These are phyloP conservation scores for Heracleum sosnowskyi DNA, from an alignment of 129 eudicot species.

Conservation along the genomic window DNA sequence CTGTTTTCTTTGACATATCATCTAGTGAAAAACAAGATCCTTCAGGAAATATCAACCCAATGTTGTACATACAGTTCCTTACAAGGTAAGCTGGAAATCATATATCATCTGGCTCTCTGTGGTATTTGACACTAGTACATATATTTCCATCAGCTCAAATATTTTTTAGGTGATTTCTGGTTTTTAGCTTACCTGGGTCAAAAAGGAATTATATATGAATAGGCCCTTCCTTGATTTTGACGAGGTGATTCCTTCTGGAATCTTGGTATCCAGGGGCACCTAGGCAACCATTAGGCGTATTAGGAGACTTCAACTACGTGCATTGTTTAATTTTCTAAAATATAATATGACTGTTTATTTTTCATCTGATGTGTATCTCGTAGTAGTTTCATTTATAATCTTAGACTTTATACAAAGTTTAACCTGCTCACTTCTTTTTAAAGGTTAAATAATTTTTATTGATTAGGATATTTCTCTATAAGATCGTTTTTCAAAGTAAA, in stretches of 20 bases:
- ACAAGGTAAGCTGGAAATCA: slow-evolving; percentile 41
- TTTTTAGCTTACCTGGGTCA: background rate
- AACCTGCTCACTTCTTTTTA: background rate
- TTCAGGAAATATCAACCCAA: slow-evolving; percentile 59
- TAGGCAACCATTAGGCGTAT: background rate
- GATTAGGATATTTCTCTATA: background rate
- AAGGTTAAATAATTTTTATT: too few relatives aligned
- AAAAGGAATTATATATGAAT: background rate
- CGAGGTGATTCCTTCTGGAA: background rate
- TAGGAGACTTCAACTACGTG: background rate
- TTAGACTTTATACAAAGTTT: too few relatives aligned
- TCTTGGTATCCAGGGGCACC: background rate
- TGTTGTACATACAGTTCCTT: slow-evolving; percentile 65
- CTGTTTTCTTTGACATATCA: slow-evolving; percentile 85
- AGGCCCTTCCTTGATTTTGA: too few relatives aligned
- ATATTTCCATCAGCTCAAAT: background rate
- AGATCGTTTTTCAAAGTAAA: too few relatives aligned
- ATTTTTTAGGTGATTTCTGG: background rate
- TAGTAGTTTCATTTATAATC: background rate
- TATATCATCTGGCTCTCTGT: background rate
- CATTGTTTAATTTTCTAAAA: background rate
- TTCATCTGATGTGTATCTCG: background rate
- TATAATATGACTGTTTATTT: background rate
- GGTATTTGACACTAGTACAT: background rate
- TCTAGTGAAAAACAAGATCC: slow-evolving; percentile 80